These are phyloP conservation scores for Corinectria fuckeliana DNA, from an alignment of 2,329 filamentous ascomycete genomes.

Conservation along the genomic window DNA sequence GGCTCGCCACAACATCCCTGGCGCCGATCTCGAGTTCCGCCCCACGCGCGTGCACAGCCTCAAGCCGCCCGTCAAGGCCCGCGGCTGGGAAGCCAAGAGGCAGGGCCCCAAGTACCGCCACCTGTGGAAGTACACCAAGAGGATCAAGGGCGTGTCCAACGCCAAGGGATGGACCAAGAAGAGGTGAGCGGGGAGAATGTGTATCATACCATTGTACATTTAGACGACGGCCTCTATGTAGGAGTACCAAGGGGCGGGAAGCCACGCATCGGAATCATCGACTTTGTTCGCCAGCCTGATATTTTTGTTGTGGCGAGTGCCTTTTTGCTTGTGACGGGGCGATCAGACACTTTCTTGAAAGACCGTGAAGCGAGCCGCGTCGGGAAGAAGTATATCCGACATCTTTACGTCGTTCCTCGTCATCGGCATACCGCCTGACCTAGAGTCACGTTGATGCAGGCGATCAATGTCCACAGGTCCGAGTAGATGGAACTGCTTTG, in stretches of 20 bases:
- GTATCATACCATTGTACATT: constrained; percentile 39
- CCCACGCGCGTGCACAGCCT: constrained; percentile 75
- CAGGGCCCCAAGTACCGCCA: constrained; percentile 69
- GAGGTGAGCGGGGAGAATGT: constrained; percentile 34
- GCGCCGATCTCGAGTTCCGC: constrained; percentile 84
- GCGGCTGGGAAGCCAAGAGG: constrained; percentile 71
- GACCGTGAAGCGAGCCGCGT: background rate
- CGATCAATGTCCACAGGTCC: background rate
- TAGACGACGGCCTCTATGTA: constrained; percentile 35
- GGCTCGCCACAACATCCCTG: constrained; percentile 75
- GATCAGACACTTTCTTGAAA: background rate
- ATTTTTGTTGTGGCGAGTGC: background rate
- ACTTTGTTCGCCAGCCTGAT: background rate
- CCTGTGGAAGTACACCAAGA: constrained; percentile 70
- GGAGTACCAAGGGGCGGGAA: constrained; percentile 20
- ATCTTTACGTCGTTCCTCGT: background rate
- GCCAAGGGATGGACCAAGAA: constrained; percentile 51
- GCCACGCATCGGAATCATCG: constrained; percentile 4
- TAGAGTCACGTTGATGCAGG: background rate
- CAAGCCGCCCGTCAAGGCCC: constrained; percentile 65
- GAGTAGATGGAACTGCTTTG: background rate
- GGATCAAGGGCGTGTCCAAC: constrained; percentile 57
- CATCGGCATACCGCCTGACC: background rate
- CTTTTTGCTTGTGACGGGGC: background rate
- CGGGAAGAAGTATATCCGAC: background rate